Base-by-base conservation (phyloP, 2,329 filamentous ascomycete species). In the Parafenestella ontariensis region DNA sequence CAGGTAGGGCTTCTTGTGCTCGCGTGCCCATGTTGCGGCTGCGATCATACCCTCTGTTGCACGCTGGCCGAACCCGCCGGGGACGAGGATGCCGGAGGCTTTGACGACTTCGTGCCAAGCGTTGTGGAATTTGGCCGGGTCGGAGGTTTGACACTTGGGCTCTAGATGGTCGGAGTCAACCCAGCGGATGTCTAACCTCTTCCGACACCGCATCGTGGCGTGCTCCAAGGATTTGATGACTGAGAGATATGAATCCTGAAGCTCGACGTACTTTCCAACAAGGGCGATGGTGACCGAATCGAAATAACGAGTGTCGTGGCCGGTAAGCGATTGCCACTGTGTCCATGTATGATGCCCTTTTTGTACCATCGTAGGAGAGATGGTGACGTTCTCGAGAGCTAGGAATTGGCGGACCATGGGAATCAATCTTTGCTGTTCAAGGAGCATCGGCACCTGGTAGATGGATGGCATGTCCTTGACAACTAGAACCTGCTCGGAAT, bases 381-480 rank as follows among this genome's bases (percentile, higher is more conserved):
- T 81, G 10, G 72, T 65, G 42, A 88, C 69, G 17, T 78, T 73
- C 57, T 90, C 84, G 10, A 96, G 83, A 31, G 83, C 81, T 28
- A 97, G 82, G 17, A 87, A 82, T 17, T 83, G 78, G 33, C 82
- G 83, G 49, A 98, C 80, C n/a, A 87, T 83, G 11, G 81, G 76
- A 8, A 94, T 80, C 1, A 98, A 81, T 21, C 87, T 86, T 78
- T 98, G 91, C 64, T 92, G 83, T 65, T 94, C 86, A 13, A 98
- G 87, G 21, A 98, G 89, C n/a, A 97, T 82, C 0, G 95, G 95
- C 2, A 98, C 94, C 62, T 96, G 93, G 78, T 99, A 99, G 47
- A 91, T 96, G 11, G 92, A 92, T 18, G 88, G 83, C 77, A 98
- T 91, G 74, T 98, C 89, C 65, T 89, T 89, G 10, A 99, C 93